Conservation (phyloP, 1,139 yeast genomes). For the Suhomyces yuchorum region DNA sequence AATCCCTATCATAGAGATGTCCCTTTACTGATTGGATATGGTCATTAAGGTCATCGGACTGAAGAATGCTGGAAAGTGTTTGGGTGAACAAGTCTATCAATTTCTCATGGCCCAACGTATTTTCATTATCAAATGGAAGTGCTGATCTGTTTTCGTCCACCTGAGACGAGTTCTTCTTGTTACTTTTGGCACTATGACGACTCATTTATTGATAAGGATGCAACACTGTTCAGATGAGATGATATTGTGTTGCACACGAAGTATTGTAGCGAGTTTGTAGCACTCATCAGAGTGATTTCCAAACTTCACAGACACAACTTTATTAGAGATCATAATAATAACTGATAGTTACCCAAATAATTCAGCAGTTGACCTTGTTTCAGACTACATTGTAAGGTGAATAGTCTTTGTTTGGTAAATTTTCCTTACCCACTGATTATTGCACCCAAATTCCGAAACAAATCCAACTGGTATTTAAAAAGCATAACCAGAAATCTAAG, state of each 20-base stretch:
- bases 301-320: too few species aligned
- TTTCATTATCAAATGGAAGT: slow-evolving; percentile 36
- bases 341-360: too few species aligned
- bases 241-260: slow-evolving; percentile 4
- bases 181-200: slow-evolving; percentile 7
- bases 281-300: too few species aligned
- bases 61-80: slow-evolving; percentile 48
- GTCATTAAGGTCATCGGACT: slow-evolving; percentile 42
- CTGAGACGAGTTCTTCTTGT: background rate
- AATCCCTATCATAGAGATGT: slow-evolving; percentile 68
- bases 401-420: too few species aligned
- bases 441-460: too few species aligned
- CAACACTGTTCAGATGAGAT: background rate
- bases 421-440: too few species aligned
- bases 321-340: too few species aligned
- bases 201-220: background rate
- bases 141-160: slow-evolving; percentile 14
- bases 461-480: too few species aligned
- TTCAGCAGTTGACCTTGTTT: too few species aligned
- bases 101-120: slow-evolving; percentile 37
- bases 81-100: slow-evolving; percentile 52
- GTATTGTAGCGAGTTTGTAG: background rate
- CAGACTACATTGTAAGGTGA: too few species aligned
- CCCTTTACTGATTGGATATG: slow-evolving; percentile 71
- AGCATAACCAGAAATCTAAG: too few species aligned